phyloP scores from a whole-genome alignment of 257 asterid species.

The Nicotiana tabacum region DNA sequence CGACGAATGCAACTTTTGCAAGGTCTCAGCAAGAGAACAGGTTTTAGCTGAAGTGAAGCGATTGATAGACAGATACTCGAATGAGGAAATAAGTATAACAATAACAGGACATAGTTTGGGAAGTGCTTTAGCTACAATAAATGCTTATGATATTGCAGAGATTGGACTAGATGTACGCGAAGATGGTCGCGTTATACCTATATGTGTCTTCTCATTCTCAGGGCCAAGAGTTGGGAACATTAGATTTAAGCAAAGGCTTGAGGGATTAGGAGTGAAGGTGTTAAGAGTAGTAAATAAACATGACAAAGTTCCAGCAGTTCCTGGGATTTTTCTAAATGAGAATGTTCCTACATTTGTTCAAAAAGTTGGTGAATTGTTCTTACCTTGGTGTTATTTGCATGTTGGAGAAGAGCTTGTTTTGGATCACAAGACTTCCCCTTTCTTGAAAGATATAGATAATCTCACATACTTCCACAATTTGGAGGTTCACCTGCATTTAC shows the following conservation, averaged over 20 bases:
- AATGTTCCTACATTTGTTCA: too few relatives aligned
- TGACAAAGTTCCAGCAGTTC: constrained; percentile 1
- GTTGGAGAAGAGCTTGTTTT: constrained; percentile 29
- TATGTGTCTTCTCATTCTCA: constrained; percentile 16
- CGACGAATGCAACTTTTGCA: background rate
- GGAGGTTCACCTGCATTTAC: constrained; percentile 44
- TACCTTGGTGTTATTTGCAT: background rate
- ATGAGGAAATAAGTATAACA: too few relatives aligned
- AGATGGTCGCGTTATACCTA: background rate
- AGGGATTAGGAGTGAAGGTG: constrained; percentile 15
- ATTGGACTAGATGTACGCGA: constrained; percentile 13
- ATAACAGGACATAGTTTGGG: constrained; percentile 30
- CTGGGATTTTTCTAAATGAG: too few relatives aligned
- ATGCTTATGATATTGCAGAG: constrained; percentile 26
- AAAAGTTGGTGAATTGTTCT: too few relatives aligned
- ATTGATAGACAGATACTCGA: background rate
- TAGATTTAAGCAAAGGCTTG: constrained; percentile 14
- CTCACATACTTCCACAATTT: constrained; percentile 25
- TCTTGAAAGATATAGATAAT: constrained; percentile 19
- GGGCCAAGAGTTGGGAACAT: constrained; percentile 31
- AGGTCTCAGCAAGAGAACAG: constrained; percentile 22
- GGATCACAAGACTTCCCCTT: constrained; percentile 35
- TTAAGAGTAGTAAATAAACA: constrained; percentile 19
- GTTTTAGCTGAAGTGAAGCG: constrained; percentile 20
- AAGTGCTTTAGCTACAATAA: constrained; percentile 21